Evolutionary conservation across 495 filamentous ascomycete species (phyloP).

Genomic region (Annulohypoxylon maeteangense): DNA sequence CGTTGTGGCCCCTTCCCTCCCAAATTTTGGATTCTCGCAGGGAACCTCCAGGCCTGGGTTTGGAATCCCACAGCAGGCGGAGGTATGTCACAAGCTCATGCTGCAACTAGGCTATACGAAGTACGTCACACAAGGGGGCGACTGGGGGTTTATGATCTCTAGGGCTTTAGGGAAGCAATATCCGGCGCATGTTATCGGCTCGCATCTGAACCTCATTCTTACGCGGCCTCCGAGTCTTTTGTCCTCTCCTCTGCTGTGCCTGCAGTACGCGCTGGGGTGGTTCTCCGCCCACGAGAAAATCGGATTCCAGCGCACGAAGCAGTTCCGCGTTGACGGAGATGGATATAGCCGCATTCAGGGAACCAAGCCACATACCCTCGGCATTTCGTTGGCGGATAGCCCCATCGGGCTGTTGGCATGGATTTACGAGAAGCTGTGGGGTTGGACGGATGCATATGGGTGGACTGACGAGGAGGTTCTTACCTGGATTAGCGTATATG

Average conservation of each 20-base stretch:
- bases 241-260: slow-evolving; percentile 51
- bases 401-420: slow-evolving; percentile 69
- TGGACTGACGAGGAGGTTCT: slow-evolving; percentile 74
- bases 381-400: slow-evolving; percentile 64
- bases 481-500: slow-evolving; percentile 70
- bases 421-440: slow-evolving; percentile 73
- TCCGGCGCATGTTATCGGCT: slow-evolving; percentile 64
- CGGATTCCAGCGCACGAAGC: slow-evolving; percentile 55
- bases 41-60: slow-evolving; percentile 64
- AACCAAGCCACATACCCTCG: slow-evolving; percentile 70
- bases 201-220: slow-evolving; percentile 69
- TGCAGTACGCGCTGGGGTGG: slow-evolving; percentile 52
- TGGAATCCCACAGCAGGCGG: slow-evolving; percentile 66
- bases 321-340: slow-evolving; percentile 58
- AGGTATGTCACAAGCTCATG: slow-evolving; percentile 71
- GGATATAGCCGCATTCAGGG: slow-evolving; percentile 64
- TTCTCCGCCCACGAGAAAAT: slow-evolving; percentile 48
- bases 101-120: slow-evolving; percentile 66
- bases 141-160: slow-evolving; percentile 72
- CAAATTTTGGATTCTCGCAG: slow-evolving; percentile 72
- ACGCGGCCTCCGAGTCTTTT: slow-evolving; percentile 46
- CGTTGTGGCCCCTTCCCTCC: slow-evolving; percentile 72
- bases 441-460: slow-evolving; percentile 70
- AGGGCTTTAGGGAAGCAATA: slow-evolving; percentile 66
- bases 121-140: slow-evolving; percentile 75